Evolutionary conservation across 1,139 yeast species (phyloP), one percentile per base, ranked within the genome.

Genomic region (Lodderomyces oxycetoniae): DNA sequence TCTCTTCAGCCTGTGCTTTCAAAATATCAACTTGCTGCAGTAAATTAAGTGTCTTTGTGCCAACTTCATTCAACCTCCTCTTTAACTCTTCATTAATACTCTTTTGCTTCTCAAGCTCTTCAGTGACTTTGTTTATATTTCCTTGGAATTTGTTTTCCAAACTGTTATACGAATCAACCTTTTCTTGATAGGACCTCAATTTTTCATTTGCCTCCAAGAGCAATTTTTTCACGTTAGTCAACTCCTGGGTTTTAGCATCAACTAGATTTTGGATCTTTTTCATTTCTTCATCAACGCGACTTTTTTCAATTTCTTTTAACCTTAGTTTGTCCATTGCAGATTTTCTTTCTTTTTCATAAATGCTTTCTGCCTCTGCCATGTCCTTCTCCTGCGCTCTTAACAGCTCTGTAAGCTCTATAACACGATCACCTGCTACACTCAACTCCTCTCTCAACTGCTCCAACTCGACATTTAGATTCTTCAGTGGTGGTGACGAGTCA

Each of bases 31-130:
- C 55, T 6, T 67, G 63, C 33, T 61, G 60, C 2, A 77, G 61
- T 7, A 79, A 67, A n/a, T 69, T 67, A 9, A 79, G 77, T 43
- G 75, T 77, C 47, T 77, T 76, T 31, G 64, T 64, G 28, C 75
- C 61, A 47, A 79, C 88, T 30, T 61, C 59, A 38, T 79, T 79
- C 45, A 78, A 79, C 44, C 74, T 78, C 34, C 56, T 53, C 48
- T 77, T 83, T 22, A 65, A 61, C 8, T 67, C 74, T 31, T 61
- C 53, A 2, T 78, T 73, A 34, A 71, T 51, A 20, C 67, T 59
- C 2, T 67, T 63, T 47, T 80, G 86, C 22, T 63, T 59, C 22
- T 65, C 63, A 38, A 82, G 57, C 39, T 83, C 86, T 2, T 47
- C 43, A 19, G 50, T 51, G 12, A 66, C 38, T 2, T 61, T 46